Conservation (phyloP, 2,329 filamentous ascomycete genomes). For the Penicillium sclerotiorum region DNA sequence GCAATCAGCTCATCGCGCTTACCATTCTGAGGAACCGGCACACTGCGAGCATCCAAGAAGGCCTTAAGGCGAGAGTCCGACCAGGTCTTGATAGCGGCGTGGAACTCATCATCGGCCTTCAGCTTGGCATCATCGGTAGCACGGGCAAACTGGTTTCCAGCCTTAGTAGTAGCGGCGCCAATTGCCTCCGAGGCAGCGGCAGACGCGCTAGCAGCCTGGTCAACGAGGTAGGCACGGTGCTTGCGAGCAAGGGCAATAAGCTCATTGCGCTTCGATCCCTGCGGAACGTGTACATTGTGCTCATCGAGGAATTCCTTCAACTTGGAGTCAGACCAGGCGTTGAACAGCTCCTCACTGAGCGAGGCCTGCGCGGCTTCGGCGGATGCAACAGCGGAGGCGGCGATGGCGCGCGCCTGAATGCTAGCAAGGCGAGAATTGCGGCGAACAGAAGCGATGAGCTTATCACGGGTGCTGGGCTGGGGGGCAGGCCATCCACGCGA, state of each 20-base stretch:
- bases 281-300: slow-evolving; percentile 85
- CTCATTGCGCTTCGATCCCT: slow-evolving; percentile 89
- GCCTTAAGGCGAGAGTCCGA: slow-evolving; percentile 76
- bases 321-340: slow-evolving; percentile 85
- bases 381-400: slow-evolving; percentile 63
- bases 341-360: slow-evolving; percentile 80
- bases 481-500: slow-evolving; percentile 82
- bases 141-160: slow-evolving; percentile 74
- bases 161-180: slow-evolving; percentile 73
- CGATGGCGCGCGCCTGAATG: slow-evolving; percentile 64
- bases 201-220: slow-evolving; percentile 57
- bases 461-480: slow-evolving; percentile 81
- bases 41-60: slow-evolving; percentile 74
- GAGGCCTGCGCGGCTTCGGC: slow-evolving; percentile 71
- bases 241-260: slow-evolving; percentile 87
- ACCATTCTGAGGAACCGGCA: slow-evolving; percentile 71
- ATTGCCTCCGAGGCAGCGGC: slow-evolving; percentile 49
- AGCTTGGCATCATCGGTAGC: slow-evolving; percentile 70
- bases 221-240: slow-evolving; percentile 67
- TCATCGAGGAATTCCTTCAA: slow-evolving; percentile 93
- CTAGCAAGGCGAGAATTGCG: slow-evolving; percentile 84
- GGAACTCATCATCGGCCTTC: slow-evolving; percentile 68
- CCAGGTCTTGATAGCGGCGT: slow-evolving; percentile 65
- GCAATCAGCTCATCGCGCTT: slow-evolving; percentile 74
- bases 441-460: slow-evolving; percentile 83